Evolutionary conservation across 352 stramenopile genomes (phyloP).

Genomic region (Pythium brachiatum): DNA sequence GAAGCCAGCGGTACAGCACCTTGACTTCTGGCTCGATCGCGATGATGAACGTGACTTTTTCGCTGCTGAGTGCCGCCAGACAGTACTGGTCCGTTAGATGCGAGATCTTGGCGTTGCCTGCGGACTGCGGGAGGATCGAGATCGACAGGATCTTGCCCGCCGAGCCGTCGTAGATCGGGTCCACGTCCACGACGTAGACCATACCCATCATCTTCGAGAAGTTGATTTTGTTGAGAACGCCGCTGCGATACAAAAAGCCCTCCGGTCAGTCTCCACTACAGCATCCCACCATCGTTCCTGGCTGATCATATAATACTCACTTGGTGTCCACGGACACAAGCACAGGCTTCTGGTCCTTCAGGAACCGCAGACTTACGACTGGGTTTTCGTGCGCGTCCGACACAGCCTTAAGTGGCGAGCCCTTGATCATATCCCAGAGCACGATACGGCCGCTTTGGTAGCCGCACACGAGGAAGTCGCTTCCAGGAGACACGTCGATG

Average conservation of each 20-base stretch:
- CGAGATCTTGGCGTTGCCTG: conserved; percentile 82
- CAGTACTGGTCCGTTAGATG: conserved; percentile 86
- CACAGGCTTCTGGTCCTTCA: conserved; percentile 86
- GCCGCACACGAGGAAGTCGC: conserved; percentile 91
- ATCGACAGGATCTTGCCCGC: conserved; percentile 86
- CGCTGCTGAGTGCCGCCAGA: conserved; percentile 76
- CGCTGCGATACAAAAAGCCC: conserved; percentile 43
- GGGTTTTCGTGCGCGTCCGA: conserved; percentile 89
- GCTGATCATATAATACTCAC: no score
- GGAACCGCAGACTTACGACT: conserved; percentile 80
- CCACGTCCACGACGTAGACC: conserved; percentile 92
- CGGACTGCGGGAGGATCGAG: conserved; percentile 74
- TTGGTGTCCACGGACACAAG: conserved; percentile 83
- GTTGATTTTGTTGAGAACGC: conserved; percentile 93
- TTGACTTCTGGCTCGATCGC: conserved; percentile 94
- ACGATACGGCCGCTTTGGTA: conserved; percentile 93
- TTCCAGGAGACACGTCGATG: conserved; percentile 84
- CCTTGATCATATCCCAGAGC: conserved; percentile 96
- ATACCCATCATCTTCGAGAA: conserved; percentile 95
- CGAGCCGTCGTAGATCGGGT: conserved; percentile 94
- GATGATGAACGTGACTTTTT: conserved; percentile 95
- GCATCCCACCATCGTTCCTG: neutral
- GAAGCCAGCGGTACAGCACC: conserved; percentile 92
- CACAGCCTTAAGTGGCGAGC: conserved; percentile 88
- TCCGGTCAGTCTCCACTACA: conserved; percentile 8